Evolutionary conservation across 495 filamentous ascomycete genomes (phyloP), one percentile per base, ranked within the genome.

Genomic region (Opeltia flavorubescens): DNA sequence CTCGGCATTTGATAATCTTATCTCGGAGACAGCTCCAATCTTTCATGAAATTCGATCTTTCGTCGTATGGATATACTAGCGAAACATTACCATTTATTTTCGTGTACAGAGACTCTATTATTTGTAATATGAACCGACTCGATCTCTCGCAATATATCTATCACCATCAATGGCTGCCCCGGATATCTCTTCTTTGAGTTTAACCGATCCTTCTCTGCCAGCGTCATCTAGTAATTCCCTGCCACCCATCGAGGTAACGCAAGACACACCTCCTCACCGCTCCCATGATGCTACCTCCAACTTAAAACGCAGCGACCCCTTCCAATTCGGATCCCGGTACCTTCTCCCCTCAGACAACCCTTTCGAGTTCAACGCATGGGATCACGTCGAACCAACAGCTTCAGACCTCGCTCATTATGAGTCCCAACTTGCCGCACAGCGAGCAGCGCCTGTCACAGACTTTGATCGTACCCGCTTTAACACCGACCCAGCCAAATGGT

Each of bases 291-390:
- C 74, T 41, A 52, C 59, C 49, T 75, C 66, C 53, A 72, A 71
- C 51, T 69, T 80, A 62, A 98, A 96, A 69, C 74, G 85, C 47
- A 84, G 61, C 58, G 84, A 94, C 53, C 93, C 91, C 28, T 98
- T 98, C 65, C 78, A 87, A 63, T 98, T 98, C 63, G 91, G 91
- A 45, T 89, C 85, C 9, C 86, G 91, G 39, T 80, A 74, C 53
- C 79, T 98, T 31, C 76, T 82, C 51, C 66, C 86, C 55, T 74
- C 78, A 53, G 86, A 93, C 64, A 74, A 95, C 56, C 80, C 93
- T 53, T 96, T 83, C 66, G 81, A 89, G 58, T 89, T 88, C 78
- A 98, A 98, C 62, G 91, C 91, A 31, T 98, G 91, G 91, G 91
- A 98, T 63, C 89, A 96, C 58, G 91, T 96, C 57, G 78, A 68